phyloP scores from a whole-genome alignment of 345 rosid species.

The Acer saccharum region DNA sequence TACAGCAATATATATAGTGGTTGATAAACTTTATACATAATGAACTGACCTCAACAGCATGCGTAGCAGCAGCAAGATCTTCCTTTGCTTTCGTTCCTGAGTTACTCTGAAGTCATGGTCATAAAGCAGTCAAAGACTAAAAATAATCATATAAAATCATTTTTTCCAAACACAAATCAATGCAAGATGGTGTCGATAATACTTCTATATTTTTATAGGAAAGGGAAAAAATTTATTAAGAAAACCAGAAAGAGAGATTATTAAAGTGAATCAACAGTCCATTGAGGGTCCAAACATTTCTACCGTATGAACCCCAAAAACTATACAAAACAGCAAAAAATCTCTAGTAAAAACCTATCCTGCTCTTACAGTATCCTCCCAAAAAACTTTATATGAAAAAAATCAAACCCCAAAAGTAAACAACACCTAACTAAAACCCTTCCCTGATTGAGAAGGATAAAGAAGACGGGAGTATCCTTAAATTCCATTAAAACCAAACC shows the following conservation, averaged over 20 bases:
- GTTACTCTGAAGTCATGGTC: constrained; percentile 68
- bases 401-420: neutral
- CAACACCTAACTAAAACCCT: neutral
- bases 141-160: neutral
- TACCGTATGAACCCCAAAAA: neutral
- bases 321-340: neutral
- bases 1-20: neutral
- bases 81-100: constrained; percentile 98
- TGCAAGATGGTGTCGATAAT: neutral
- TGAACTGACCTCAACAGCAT: constrained; percentile 85
- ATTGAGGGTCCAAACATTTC: neutral
- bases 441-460: neutral
- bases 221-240: neutral
- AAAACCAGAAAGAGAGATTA: neutral
- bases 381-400: neutral
- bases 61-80: constrained; percentile 99
- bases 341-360: neutral
- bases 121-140: constrained; percentile 14
- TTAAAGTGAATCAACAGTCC: neutral
- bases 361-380: neutral
- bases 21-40: constrained; percentile 14
- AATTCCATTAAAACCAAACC: constrained; percentile 1
- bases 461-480: neutral
- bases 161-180: neutral
- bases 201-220: neutral